Percentiles rank a stretch among this genome's conserved stretches.
Evolutionary conservation across 257 asterid species (phyloP).

Genomic region (Agastache rugosa): DNA sequence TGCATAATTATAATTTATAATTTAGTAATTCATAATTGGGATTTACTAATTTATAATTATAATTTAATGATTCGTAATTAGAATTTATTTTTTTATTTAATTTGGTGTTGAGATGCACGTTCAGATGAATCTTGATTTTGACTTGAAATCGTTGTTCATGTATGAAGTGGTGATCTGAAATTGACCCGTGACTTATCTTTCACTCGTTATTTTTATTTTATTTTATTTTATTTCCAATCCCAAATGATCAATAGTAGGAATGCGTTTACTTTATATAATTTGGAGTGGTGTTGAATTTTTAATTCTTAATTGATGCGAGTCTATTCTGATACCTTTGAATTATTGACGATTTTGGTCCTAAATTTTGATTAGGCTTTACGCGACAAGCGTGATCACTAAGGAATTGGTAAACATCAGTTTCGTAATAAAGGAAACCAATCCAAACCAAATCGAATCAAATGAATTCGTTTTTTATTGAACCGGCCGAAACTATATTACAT

Average conservation of each 20-base stretch:
- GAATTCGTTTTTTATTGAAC: no score
- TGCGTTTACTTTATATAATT: conserved; percentile 16
- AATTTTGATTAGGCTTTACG: conserved; percentile 11
- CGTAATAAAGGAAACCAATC: background rate
- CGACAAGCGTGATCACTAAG: conserved; percentile 29
- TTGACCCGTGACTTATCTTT: conserved; percentile 25
- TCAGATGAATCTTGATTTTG: background rate
- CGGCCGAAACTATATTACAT: no score
- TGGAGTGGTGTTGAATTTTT: background rate
- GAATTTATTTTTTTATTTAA: no score
- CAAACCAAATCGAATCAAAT: no score
- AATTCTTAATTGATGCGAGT: background rate
- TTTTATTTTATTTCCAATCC: background rate
- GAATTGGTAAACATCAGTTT: background rate
- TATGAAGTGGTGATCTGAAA: background rate
- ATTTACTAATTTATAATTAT: no score
- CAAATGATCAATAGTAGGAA: background rate
- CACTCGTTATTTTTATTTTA: background rate
- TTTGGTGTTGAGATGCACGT: background rate
- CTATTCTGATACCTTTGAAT: background rate
- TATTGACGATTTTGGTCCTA: conserved; percentile 23
- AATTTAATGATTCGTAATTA: no score
- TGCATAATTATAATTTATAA: no score
- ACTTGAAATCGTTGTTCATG: background rate
- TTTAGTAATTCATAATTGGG: no score